These are phyloP conservation scores for Fusarium cicatricum DNA, from an alignment of 2,329 filamentous ascomycete species.

Conservation along the genomic window DNA sequence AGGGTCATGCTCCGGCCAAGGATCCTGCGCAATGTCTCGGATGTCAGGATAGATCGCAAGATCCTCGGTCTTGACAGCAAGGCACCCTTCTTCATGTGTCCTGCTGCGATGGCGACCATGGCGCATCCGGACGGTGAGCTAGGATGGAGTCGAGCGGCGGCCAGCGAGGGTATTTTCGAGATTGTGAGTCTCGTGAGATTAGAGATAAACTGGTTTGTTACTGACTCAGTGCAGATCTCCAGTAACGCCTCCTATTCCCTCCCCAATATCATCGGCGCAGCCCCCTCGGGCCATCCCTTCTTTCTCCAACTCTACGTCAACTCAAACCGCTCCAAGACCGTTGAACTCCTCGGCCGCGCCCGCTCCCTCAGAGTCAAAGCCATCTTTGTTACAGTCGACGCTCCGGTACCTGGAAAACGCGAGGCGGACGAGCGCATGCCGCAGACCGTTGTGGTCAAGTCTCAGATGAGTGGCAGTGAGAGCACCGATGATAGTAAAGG, in stretches of 20 bases:
- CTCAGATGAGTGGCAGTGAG: slow-evolving; percentile 51
- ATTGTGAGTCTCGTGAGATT: slow-evolving; percentile 24
- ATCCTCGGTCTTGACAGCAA: slow-evolving; percentile 61
- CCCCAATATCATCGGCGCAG: slow-evolving; percentile 37
- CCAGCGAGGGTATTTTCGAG: slow-evolving; percentile 41
- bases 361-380: slow-evolving; percentile 58
- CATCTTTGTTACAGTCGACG: slow-evolving; percentile 63
- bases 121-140: slow-evolving; percentile 71
- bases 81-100: slow-evolving; percentile 69
- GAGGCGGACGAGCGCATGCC: slow-evolving; percentile 64
- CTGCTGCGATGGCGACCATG: slow-evolving; percentile 69
- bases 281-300: slow-evolving; percentile 34
- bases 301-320: slow-evolving; percentile 62
- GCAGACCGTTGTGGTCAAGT: slow-evolving; percentile 52
- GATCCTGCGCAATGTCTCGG: slow-evolving; percentile 63
- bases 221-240: slow-evolving; percentile 29
- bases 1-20: slow-evolving; percentile 67
- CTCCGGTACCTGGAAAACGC: slow-evolving; percentile 63
- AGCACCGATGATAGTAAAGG: slow-evolving; percentile 61
- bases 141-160: slow-evolving; percentile 41
- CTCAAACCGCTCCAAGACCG: slow-evolving; percentile 57
- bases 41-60: slow-evolving; percentile 57
- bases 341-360: slow-evolving; percentile 52
- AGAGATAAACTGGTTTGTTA: rapidly evolving
- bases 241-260: slow-evolving; percentile 41